A percentile compares a stretch with the other conserved stretches of the same genome.
Conservation (phyloP, 768 basidiomycete genomes). For the Solioccasus polychromus region DNA sequence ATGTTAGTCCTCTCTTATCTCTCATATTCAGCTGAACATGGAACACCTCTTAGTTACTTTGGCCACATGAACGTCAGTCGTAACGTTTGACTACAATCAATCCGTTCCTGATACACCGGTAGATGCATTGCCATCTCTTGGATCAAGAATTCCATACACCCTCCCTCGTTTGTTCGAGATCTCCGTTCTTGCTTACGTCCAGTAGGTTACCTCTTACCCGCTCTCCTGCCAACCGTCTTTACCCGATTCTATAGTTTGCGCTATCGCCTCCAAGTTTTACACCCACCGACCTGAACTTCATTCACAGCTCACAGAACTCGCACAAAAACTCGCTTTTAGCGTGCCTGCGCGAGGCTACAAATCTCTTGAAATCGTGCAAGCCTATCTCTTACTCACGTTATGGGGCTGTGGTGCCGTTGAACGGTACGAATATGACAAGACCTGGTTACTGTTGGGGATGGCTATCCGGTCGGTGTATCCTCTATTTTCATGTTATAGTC, state of each 20-base stretch:
- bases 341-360: conserved; percentile 88
- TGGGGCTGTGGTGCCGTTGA: conserved; percentile 97
- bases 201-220: conserved; percentile 46
- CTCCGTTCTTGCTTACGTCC: conserved; percentile 92
- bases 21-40: conserved; percentile 1
- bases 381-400: conserved; percentile 81
- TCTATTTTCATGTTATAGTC: background rate
- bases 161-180: conserved; percentile 87
- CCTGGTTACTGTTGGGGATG: conserved; percentile 89
- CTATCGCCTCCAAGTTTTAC: conserved; percentile 93
- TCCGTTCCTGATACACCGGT: conserved; percentile 9
- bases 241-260: conserved; percentile 63
- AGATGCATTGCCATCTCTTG: conserved; percentile 80
- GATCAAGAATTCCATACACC: conserved; percentile 93
- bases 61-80: conserved; percentile 66
- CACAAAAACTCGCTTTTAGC: conserved; percentile 84
- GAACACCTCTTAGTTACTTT: conserved; percentile 54
- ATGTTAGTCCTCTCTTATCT: conserved; percentile 55
- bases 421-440: conserved; percentile 94
- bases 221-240: conserved; percentile 1
- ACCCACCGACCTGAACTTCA: conserved; percentile 79
- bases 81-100: conserved; percentile 3
- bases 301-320: conserved; percentile 71
- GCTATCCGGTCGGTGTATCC: conserved; percentile 58
- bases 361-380: conserved; percentile 93